Conservation (phyloP, 176 grass and related monocot genomes). For the Cymbopogon citratus region DNA sequence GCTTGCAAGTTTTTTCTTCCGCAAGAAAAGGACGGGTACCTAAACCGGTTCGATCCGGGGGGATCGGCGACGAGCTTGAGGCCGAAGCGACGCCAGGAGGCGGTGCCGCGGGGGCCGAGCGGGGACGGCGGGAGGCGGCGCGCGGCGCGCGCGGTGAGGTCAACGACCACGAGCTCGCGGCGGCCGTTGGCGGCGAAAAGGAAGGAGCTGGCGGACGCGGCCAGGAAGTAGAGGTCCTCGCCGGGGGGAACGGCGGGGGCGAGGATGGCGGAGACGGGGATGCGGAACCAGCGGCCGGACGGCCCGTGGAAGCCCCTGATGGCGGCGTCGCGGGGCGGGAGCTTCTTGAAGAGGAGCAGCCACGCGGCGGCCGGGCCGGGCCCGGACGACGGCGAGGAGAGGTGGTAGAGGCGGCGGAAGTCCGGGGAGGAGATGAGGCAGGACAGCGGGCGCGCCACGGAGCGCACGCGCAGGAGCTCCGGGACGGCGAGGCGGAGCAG, state of each 20-base stretch:
- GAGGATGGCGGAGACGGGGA: slow-evolving; percentile 59
- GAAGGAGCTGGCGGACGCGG: slow-evolving; percentile 75
- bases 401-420: slow-evolving; percentile 76
- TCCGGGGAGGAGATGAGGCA: slow-evolving; percentile 58
- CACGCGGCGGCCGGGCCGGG: slow-evolving; percentile 55
- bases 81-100: slow-evolving; percentile 82
- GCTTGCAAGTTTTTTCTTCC: background rate
- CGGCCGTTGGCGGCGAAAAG: slow-evolving; percentile 89
- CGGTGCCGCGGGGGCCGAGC: slow-evolving; percentile 89
- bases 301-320: slow-evolving; percentile 85
- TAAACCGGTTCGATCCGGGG: slow-evolving; percentile 54
- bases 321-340: slow-evolving; percentile 56
- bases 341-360: slow-evolving; percentile 90
- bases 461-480: slow-evolving; percentile 62
- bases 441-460: slow-evolving; percentile 66
- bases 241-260: slow-evolving; percentile 56
- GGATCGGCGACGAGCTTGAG: slow-evolving; percentile 83
- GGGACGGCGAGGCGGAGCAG: slow-evolving; percentile 71
- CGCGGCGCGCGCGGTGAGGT: slow-evolving; percentile 54
- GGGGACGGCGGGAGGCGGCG: slow-evolving; percentile 63
- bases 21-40: slow-evolving; percentile 32
- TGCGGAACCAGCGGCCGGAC: slow-evolving; percentile 75
- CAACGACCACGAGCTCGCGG: slow-evolving; percentile 68
- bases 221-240: slow-evolving; percentile 90
- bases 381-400: slow-evolving; percentile 39